Conservation (phyloP, 1,284 basidiomycete species). For the Rugosomyces carneus region DNA sequence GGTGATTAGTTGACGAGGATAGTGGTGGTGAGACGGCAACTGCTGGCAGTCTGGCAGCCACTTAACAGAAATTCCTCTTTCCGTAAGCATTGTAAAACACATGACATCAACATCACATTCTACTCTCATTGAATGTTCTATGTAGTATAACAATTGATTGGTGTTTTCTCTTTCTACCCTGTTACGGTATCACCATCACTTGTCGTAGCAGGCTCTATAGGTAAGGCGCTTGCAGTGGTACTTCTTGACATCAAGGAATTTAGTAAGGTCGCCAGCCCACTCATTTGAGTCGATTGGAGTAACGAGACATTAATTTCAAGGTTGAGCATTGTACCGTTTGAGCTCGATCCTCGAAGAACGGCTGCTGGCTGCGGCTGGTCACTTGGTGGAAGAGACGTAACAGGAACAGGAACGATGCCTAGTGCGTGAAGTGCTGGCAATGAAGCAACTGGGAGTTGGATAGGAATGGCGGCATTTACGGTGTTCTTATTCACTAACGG, state of each 20-base stretch:
- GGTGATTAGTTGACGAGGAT: not conserved
- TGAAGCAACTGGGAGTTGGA: slow-evolving; percentile 65
- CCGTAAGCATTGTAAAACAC: no score
- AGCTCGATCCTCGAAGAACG: slow-evolving; percentile 59
- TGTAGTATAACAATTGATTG: no score
- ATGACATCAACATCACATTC: no score
- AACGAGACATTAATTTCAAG: slow-evolving; percentile 71
- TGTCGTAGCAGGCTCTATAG: not conserved
- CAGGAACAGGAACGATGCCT: slow-evolving; percentile 67
- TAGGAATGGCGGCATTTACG: slow-evolving; percentile 49
- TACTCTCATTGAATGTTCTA: no score
- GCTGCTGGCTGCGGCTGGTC: slow-evolving; percentile 62
- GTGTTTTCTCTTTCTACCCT: not conserved
- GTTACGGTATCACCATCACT: not conserved
- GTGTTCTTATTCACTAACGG: slow-evolving; percentile 17
- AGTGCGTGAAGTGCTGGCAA: slow-evolving; percentile 61
- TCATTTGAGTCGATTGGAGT: slow-evolving; percentile 66
- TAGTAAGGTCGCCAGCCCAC: slow-evolving; percentile 60
- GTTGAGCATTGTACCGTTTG: slow-evolving; percentile 62
- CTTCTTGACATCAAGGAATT: slow-evolving; percentile 54
- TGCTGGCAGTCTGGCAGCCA: not conserved
- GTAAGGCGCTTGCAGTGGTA: slow-evolving; percentile 1
- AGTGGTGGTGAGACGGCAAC: not conserved
- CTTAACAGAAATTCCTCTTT: no score
- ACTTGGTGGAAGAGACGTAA: slow-evolving; percentile 45